Base-by-base conservation (phyloP, 1,139 yeast genomes). In the Pichia inconspicua region DNA sequence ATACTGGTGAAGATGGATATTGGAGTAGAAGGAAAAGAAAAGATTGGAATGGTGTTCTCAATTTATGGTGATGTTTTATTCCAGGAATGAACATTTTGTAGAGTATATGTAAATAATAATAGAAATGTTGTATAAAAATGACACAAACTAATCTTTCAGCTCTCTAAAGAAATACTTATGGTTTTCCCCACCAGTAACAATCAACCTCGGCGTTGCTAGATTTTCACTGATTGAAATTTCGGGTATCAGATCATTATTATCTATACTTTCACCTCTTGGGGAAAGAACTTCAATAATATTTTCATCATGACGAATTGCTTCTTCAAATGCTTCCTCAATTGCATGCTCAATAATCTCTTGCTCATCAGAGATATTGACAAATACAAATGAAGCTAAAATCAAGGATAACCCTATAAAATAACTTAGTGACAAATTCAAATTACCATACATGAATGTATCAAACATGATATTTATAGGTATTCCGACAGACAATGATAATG, bases 21-120 rank as follows among this genome's bases (percentile, higher is more conserved):
- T 90, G 97, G 97, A 79, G 77, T 55, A 76, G 87, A 59, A 78
- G 94, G 64, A 74, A 72, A 55, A 67, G 64, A 5, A 69, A 69
- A 9, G 77, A 82, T 57, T 84, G 92, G 92, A 66, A 68, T 19
- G 84, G 69, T 38, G 59, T 81, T 30, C 55, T 69, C 12, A 65
- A 71, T 46, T 66, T 82, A 46, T 82, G 86, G 86, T 80, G 54
- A 61, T 27, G n/a, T 38, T 25, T 40, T 19, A 25, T 11, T 6
- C 15, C 5, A 22, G 15, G 37, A n/a, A 38, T 15, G 25, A n/a
- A 28, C 25, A 28, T 30, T 30, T 14, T n/a, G n/a, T 30, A 15
- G 3, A 30, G 5, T 14, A 14, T 30, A 30, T 30, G 14, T 30
- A 30, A 30, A n/a, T n/a, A n/a, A n/a, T n/a, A n/a, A n/a, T n/a